Percentiles rank a stretch among this genome's conserved stretches.
Conservation (phyloP, 2,329 filamentous ascomycete genomes). For the Ophiostoma australiae region DNA sequence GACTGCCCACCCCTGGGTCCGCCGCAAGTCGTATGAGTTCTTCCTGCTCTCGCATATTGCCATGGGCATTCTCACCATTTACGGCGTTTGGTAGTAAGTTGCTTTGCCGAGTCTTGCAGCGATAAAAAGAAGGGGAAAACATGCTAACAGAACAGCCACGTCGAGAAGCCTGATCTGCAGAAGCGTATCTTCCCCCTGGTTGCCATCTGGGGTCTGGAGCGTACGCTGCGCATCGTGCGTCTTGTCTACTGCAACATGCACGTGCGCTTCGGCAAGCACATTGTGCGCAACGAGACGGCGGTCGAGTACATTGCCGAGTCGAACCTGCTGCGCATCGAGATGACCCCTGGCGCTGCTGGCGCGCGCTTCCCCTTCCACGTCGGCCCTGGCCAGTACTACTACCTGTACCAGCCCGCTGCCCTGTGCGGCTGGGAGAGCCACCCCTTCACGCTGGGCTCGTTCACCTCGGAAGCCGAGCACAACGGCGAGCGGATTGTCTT, state of each 20-base stretch:
- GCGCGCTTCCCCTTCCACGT: slow-evolving; percentile 27
- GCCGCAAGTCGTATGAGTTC: slow-evolving; percentile 48
- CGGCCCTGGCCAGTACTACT: slow-evolving; percentile 43
- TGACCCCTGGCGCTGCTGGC: slow-evolving; percentile 19
- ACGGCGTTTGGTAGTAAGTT: slow-evolving; percentile 31
- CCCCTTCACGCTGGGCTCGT: slow-evolving; percentile 43
- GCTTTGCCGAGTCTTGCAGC: no score
- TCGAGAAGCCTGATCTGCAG: slow-evolving; percentile 20
- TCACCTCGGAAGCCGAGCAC: not conserved
- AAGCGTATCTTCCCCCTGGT: slow-evolving; percentile 27
- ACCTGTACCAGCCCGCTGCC: slow-evolving; percentile 41
- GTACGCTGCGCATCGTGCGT: slow-evolving; percentile 38
- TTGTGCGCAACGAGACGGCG: slow-evolving; percentile 18
- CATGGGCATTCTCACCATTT: slow-evolving; percentile 39
- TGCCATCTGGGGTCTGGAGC: slow-evolving; percentile 29
- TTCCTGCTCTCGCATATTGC: slow-evolving; percentile 44
- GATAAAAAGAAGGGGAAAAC: not conserved
- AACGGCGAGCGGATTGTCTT: slow-evolving; percentile 25
- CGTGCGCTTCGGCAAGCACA: slow-evolving; percentile 22
- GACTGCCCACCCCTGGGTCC: slow-evolving; percentile 49
- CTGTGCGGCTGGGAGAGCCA: slow-evolving; percentile 46
- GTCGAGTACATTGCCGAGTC: slow-evolving; percentile 23
- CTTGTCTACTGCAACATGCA: slow-evolving; percentile 39
- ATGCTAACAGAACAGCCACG: slow-evolving; percentile 23
- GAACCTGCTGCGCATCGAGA: slow-evolving; percentile 24